Base-by-base conservation (phyloP, 1,284 basidiomycete species). In the Rhizopogon hawkerae region DNA sequence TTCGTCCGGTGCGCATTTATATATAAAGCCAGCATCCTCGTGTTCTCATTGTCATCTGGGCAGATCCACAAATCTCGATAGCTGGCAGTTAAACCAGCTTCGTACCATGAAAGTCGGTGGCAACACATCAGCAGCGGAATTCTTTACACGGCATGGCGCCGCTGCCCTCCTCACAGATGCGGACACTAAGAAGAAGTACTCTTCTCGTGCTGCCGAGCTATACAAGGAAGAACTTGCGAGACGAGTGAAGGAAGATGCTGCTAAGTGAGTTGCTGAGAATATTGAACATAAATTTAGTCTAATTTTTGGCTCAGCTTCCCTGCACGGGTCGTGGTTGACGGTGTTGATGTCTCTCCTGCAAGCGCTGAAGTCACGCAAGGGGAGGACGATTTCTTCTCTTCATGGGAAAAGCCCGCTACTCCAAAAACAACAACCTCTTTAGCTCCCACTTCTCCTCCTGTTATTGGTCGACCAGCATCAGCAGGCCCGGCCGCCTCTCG, bases 31-130 rank as follows among this genome's bases (percentile, higher is more conserved):
- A 18, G 23, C 23, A 18, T 33, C 29, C 29, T 24, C 10, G 9
- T 37, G 49, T 29, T 52, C 56, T 45, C 11, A 53, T 58, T 50
- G 51, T 50, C 48, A 35, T 42, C 49, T 47, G 54, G 21, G 49
- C 66, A 93, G 93, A 57, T 98, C 95, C 10, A 98, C 93, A 55
- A 98, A 95, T 71, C 82, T 98, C 49, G 95, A 99, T 70, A 85
- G 82, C 51, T 99, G 95, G 95, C 85, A 92, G 57, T 78, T 93
- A 58, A 72, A 75, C 50, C 95, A 99, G 69, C 76, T 99, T 29
- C 86, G 95, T 23, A 89, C 84, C 4, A 95, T 99, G 90, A 98
- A 98, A 73, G 83, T 94, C 36, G 94, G 92, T 38, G 95, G 95
- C 5, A 99, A 98, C 67, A 78, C 78, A 13, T 81, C 85, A n/a